Base-by-base conservation (phyloP, 2,329 filamentous ascomycete genomes). In the Didymosphaeria variabile region DNA sequence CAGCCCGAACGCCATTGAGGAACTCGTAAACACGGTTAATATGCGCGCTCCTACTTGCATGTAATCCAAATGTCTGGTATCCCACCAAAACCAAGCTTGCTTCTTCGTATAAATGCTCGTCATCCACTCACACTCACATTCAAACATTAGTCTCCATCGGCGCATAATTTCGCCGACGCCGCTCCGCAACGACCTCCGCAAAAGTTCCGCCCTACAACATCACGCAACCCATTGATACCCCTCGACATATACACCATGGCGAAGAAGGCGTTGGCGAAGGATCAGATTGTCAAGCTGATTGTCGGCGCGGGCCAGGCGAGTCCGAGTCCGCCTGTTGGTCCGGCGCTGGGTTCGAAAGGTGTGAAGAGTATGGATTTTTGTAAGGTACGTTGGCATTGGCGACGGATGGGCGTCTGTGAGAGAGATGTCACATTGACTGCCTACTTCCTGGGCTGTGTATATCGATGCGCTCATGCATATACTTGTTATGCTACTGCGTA, bases 321-420 rank as follows among this genome's bases (percentile, higher is more conserved):
- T 73, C 95, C 95, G 32, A 96, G 93, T 81, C 95, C 95, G 36
- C 95, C 95, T 5, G 94, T 99, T 73, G 95, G 95, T 84, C 95
- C 95, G 60, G 95, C 95, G 57, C 87, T 99, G 67, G 95, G 95
- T 82, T 94, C 90, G 79, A 98, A 97, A 84, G 95, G 95, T 85
- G 91, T 99, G 65, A 99, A 99, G 85, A 96, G 92, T 60, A 99
- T 99, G 90, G 95, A 99, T 82, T 99, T 98, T 79, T 98, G 95
- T 88, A 98, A 98, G 87, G 94, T 97, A 78, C 59, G 76, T 57
- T 32, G 26, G 26, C 1, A 31, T 31, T 32, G 32, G 5, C 46
- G 2, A 15, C 40, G 7, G 19, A 36, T 36, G 10, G 34, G 10
- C 10, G 34, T 12, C 15, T 36, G 10, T 36, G 34, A 36, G 34